Base-by-base conservation (phyloP, 148 eudicot genomes). In the Rhododendron williamsianum region DNA sequence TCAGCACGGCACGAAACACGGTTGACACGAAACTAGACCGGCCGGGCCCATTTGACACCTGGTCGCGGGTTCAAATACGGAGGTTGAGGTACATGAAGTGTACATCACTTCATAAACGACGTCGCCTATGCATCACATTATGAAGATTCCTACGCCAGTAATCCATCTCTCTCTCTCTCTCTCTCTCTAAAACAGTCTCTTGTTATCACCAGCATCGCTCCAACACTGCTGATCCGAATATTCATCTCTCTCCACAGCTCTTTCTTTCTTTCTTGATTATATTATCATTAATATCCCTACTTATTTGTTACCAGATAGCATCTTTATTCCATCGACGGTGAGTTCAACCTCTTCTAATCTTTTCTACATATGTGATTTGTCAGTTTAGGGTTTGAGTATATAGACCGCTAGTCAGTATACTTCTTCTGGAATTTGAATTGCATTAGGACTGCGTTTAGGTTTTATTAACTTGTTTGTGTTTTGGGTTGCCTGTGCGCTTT, bases 221-320 rank as follows among this genome's bases (percentile, higher is more conserved):
- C 82, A 82, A 9, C 87, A 84, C 89, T 88, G 80, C 27, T 87
- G 87, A 90, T 91, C 90, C 81, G 79, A 86, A 83, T 85, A 82
- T 83, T 78, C 69, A 33, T 83, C 82, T 74, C 85, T 58, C 52
- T 80, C 76, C 19, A 9, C 33, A 9, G 27, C 41, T 84, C 81
- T 43, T 60, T 38, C 80, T 36, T 60, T 11, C 12, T 82, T 58
- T 4, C 4, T 82, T 82, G 36, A 35, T 35, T 35, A 35, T 35
- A 35, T 35, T 35, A 33, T 9, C 1, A 49, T 9, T 9, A 49
- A 10, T 13, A 25, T 30, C 10, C 27, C 25, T 71, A 9, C 81
- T 76, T 21, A n/a, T 76, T 76, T 41, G 35, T 52, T 25, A 23
- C 30, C 35, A 1, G 73, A 56, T 23, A 25, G 71, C 69, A 23